phyloP scores from a whole-genome alignment of 2,329 filamentous ascomycete species.

The Xylaria sp. region DNA sequence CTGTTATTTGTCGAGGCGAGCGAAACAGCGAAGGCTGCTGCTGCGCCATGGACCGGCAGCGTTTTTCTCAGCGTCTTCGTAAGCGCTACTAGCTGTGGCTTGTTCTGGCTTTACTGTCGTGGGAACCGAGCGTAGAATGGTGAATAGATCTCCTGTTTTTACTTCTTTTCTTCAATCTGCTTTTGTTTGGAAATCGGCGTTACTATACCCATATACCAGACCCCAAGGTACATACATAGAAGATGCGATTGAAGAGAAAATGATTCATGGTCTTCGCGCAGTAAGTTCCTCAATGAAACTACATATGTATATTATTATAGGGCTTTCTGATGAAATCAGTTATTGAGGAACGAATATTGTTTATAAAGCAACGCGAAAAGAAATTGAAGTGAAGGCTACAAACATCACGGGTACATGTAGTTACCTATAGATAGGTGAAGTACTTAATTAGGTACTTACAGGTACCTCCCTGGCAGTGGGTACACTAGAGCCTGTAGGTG shows the following conservation, averaged over 20 bases:
- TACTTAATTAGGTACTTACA: too few relatives aligned
- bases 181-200: background rate
- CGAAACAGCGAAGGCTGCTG: constrained; percentile 17
- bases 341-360: background rate
- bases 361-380: background rate
- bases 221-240: background rate
- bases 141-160: background rate
- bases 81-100: constrained; percentile 19
- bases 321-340: background rate
- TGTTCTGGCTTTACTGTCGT: constrained; percentile 40
- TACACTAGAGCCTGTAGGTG: too few relatives aligned
- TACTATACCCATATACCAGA: background rate
- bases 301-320: too few relatives aligned
- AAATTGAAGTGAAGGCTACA: too few relatives aligned
- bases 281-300: background rate
- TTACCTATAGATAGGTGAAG: too few relatives aligned
- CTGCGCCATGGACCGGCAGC: constrained; percentile 29
- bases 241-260: background rate
- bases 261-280: background rate
- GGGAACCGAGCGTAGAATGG: constrained; percentile 23
- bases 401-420: too few relatives aligned
- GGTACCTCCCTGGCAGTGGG: too few relatives aligned
- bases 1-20: constrained; percentile 35
- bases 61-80: constrained; percentile 32
- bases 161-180: background rate